phyloP scores from a whole-genome alignment of 1,284 basidiomycete species.

The Anthracocystis walkeri region DNA sequence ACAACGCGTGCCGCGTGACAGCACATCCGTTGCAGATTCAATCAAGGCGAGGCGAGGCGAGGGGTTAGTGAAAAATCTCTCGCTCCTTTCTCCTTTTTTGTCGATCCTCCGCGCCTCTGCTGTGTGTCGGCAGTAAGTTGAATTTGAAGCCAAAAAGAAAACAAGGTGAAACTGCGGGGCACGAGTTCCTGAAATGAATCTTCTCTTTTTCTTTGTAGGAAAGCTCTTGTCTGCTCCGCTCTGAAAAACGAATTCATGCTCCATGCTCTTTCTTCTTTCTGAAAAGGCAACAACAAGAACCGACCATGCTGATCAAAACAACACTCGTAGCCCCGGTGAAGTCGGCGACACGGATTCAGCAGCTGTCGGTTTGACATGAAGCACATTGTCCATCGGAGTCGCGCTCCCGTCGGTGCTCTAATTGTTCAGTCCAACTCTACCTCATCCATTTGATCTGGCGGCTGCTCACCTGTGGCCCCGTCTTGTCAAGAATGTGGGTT shows the following conservation, averaged over 20 bases:
- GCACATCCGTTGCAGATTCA: not conserved
- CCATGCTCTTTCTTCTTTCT: not conserved
- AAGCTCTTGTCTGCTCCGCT: not conserved
- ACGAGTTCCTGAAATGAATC: not conserved
- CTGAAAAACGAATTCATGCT: slow-evolving; percentile 1
- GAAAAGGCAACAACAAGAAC: not conserved
- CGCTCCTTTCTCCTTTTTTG: not conserved
- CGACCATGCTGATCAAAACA: not conserved
- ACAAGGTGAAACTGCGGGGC: slow-evolving; percentile 6
- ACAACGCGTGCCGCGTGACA: slow-evolving; percentile 6
- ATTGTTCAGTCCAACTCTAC: too few relatives aligned
- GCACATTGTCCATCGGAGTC: too few relatives aligned
- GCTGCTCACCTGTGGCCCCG: too few relatives aligned
- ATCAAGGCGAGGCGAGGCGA: not conserved
- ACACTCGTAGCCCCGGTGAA: not conserved
- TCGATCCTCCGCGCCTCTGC: slow-evolving; percentile 1
- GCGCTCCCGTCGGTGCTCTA: too few relatives aligned
- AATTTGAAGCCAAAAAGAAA: not conserved
- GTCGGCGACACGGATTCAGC: too few relatives aligned
- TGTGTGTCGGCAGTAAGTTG: not conserved
- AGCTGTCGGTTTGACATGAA: too few relatives aligned
- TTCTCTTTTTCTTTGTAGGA: slow-evolving; percentile 5
- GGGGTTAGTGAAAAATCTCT: too few relatives aligned
- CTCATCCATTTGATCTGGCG: too few relatives aligned
- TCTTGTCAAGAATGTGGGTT: too few relatives aligned